Base-by-base conservation (phyloP, 2,329 filamentous ascomycete species). In the Hypoxylon sp. region DNA sequence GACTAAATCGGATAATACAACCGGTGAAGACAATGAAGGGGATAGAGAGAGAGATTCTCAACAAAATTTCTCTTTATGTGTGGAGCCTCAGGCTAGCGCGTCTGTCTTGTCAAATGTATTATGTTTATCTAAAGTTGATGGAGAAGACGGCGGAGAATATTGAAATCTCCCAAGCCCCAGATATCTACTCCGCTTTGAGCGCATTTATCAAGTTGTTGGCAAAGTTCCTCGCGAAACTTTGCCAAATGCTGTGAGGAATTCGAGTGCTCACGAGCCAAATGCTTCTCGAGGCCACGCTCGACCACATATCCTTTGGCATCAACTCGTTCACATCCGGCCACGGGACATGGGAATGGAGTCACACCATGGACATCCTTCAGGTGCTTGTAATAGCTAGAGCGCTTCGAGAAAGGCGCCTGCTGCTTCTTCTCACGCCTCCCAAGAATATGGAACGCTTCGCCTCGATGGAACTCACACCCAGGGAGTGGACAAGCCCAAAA, bases 291-390 rank as follows among this genome's bases (percentile, higher is more conserved):
- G 29, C 70, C 74, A 34, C 67, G 72, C 51, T 71, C 65, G 1
- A 61, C 45, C 2, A 66, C 47, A 39, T 75, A 77, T 7, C 74
- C 75, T 47, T 68, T 74, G 6, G 53, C 45, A 0, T 70, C 68
- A 14, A 62, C 61, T 51, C 62, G 73, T 14, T 72, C 67, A 37
- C 79, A 82, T 0, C 72, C 74, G 1, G 47, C 5, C 3, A 75
- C 63, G 0, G 67, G 61, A 50, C 79, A 81, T 0, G 76, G 74
- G 41, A 74, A 80, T 0, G 74, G 57, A 0, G 75, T 77, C 25
- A 77, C 72, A 12, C 78, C 67, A 46, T 81, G 79, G 5, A 73
- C 70, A 2, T 76, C 73, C 41, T 74, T 76, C 74, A 81, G 75
- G 55, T 82, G 80, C 16, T 73, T 75, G 0, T 66, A 76, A 55